Conservation (phyloP, 208 protist species). For the Crithidia mellificae region DNA sequence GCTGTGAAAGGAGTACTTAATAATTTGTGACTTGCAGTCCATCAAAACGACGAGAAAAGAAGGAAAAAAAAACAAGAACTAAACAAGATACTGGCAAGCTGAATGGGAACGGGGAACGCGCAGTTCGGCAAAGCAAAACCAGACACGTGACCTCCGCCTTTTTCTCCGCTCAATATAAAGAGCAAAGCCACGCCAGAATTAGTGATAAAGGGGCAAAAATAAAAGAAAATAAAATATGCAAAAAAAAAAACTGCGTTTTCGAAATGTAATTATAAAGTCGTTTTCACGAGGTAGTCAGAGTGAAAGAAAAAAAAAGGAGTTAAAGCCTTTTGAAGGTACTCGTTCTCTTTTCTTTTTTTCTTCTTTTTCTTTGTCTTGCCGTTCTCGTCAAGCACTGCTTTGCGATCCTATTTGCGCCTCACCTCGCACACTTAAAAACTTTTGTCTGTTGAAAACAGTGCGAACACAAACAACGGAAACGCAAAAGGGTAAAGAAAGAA, state of each 20-base stretch:
- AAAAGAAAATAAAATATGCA: background rate
- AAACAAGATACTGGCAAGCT: background rate
- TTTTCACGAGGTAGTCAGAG: background rate
- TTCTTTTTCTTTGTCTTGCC: background rate
- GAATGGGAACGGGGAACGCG: background rate
- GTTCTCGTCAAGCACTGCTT: no score
- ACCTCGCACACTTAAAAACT: no score
- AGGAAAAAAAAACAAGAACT: background rate
- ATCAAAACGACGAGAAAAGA: background rate
- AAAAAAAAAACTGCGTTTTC: slow-evolving; percentile 8
- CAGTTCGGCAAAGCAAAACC: background rate
- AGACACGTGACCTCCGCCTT: background rate
- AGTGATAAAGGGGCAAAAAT: background rate
- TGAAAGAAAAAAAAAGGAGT: slow-evolving; percentile 7
- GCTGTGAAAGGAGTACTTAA: no score
- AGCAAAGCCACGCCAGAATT: background rate
- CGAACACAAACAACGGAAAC: no score
- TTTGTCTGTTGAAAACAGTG: no score
- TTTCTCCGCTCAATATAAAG: background rate
- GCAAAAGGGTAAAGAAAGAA: no score
- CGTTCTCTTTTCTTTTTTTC: background rate
- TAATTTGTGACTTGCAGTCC: background rate
- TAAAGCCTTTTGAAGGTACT: slow-evolving; percentile 12
- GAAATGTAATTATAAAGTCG: background rate
- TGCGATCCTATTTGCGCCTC: no score